phyloP scores from a whole-genome alignment of 2,329 filamentous ascomycete genomes.

The Tolypocladium nubicola region DNA sequence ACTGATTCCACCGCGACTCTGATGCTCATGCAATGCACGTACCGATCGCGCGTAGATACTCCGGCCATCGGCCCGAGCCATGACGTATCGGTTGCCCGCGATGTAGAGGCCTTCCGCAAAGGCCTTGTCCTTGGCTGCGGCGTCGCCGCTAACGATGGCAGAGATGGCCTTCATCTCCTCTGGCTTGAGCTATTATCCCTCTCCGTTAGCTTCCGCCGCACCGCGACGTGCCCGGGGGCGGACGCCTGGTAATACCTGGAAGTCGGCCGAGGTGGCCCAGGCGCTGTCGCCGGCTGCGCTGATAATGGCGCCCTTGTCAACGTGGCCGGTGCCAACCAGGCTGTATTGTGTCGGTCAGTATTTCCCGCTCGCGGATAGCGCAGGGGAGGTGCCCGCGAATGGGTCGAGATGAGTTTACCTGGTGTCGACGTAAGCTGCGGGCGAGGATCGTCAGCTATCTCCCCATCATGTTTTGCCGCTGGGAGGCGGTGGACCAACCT shows the following conservation, averaged over 20 bases:
- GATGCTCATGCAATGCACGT: slow-evolving; percentile 14
- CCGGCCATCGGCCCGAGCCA: slow-evolving; percentile 64
- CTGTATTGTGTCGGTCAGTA: slow-evolving; percentile 31
- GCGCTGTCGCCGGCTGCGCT: slow-evolving; percentile 68
- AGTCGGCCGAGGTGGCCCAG: slow-evolving; percentile 63
- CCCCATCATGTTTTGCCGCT: slow-evolving; percentile 10
- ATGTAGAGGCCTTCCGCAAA: slow-evolving; percentile 66
- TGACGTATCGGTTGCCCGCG: slow-evolving; percentile 67
- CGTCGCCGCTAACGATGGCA: slow-evolving; percentile 35
- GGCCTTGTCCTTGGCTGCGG: slow-evolving; percentile 49
- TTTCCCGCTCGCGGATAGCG: background rate
- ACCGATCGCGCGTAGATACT: slow-evolving; percentile 84
- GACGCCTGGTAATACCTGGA: slow-evolving; percentile 48
- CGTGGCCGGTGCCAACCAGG: slow-evolving; percentile 66
- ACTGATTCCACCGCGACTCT: background rate
- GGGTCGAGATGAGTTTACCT: slow-evolving; percentile 26
- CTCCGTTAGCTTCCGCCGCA: slow-evolving; percentile 5
- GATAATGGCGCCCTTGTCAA: slow-evolving; percentile 80
- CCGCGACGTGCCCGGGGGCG: background rate
- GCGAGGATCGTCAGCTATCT: slow-evolving; percentile 2
- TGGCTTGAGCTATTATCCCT: slow-evolving; percentile 22
- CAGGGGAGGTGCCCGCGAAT: background rate
- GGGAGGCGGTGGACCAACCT: slow-evolving; percentile 37
- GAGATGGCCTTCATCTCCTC: slow-evolving; percentile 50
- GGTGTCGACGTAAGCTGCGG: slow-evolving; percentile 38